Percentiles rank a stretch among this genome's conserved stretches.
phyloP scores from a whole-genome alignment of 2,329 filamentous ascomycete genomes.

The Camillea tinctor region DNA sequence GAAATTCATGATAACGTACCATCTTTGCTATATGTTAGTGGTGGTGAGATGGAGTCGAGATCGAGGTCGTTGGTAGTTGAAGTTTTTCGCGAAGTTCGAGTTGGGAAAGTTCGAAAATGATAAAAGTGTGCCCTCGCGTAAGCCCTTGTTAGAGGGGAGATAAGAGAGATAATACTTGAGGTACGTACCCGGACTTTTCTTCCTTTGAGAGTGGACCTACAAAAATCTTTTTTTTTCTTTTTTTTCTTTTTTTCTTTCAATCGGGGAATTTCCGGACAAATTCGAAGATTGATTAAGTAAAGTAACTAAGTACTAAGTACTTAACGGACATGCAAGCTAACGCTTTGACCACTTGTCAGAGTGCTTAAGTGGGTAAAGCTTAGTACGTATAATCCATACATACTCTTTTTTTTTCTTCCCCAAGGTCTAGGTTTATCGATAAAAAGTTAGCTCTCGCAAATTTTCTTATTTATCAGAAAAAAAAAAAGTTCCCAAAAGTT shows the following conservation, averaged over 20 bases:
- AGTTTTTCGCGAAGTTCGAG: conserved; percentile 43
- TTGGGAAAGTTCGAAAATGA: conserved; percentile 41
- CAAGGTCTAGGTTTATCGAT: background rate
- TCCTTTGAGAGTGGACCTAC: background rate
- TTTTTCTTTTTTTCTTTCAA: background rate
- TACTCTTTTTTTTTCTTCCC: no score
- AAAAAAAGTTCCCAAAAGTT: conserved; percentile 24
- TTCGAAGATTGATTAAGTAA: no score
- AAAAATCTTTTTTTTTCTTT: background rate
- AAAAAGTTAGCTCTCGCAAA: background rate
- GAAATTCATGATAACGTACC: conserved; percentile 42
- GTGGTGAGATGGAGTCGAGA: conserved; percentile 53
- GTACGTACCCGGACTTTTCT: conserved; percentile 20
- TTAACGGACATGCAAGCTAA: background rate
- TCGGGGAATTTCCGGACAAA: background rate
- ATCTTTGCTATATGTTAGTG: conserved; percentile 54
- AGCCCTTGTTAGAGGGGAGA: conserved; percentile 21
- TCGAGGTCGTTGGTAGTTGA: conserved; percentile 46
- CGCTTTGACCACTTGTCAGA: background rate
- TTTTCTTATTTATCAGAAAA: conserved; percentile 5
- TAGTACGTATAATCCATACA: no score
- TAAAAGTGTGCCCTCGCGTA: conserved; percentile 49
- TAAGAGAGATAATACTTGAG: no score
- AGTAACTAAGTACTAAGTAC: no score
- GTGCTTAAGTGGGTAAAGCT: no score